These are phyloP conservation scores for Prunus yedoensis DNA, from an alignment of 331 rosid genomes.

Conservation along the genomic window DNA sequence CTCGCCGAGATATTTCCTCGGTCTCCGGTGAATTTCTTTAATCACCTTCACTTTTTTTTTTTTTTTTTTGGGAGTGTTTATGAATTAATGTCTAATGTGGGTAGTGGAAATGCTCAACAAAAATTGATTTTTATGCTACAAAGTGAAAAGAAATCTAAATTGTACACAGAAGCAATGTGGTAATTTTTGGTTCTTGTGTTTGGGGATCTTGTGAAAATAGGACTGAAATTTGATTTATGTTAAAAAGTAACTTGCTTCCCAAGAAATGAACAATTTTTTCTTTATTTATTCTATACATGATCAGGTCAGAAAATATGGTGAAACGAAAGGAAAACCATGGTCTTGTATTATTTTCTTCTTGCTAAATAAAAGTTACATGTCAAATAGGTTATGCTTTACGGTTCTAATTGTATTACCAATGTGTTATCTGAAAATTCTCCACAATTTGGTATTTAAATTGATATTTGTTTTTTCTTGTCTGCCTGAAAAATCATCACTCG, in stretches of 20 bases:
- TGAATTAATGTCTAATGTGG: not conserved
- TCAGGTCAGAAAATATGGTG: not conserved
- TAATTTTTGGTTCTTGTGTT: not conserved
- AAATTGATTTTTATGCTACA: not conserved
- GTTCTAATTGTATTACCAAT: not conserved
- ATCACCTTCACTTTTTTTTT: not conserved
- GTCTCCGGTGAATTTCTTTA: slow-evolving; percentile 39
- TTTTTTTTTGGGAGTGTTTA: not conserved
- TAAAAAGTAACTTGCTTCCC: not conserved
- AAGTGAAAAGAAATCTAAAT: not conserved
- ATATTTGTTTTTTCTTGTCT: not conserved
- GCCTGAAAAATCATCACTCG: not conserved
- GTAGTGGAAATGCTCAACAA: not conserved
- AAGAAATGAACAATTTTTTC: not conserved
- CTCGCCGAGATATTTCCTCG: slow-evolving; percentile 81
- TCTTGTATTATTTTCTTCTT: not conserved
- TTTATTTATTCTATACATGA: not conserved
- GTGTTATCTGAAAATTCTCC: not conserved
- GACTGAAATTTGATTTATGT: not conserved
- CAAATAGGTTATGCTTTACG: not conserved
- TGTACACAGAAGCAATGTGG: not conserved
- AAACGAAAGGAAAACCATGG: not conserved
- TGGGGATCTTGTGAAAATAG: not conserved
- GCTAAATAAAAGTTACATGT: not conserved
- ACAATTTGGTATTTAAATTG: not conserved